phyloP scores from a whole-genome alignment of 768 basidiomycete species.

The Rhodosporidiobolus odoratus region DNA sequence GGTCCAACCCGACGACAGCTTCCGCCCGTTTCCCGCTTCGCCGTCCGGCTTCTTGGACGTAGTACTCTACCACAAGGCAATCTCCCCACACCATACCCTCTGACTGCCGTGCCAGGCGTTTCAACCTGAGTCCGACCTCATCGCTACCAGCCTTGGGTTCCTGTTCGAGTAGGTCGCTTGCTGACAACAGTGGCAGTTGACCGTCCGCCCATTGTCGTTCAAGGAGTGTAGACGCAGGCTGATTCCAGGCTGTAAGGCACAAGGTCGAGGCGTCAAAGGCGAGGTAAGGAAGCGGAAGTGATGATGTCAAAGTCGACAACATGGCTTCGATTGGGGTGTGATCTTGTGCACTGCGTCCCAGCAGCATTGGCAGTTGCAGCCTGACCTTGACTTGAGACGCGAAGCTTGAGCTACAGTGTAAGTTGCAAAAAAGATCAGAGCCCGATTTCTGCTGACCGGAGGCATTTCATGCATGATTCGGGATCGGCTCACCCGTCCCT shows the following conservation, averaged over 20 bases:
- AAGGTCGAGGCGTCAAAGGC: background rate
- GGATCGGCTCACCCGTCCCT: too few species aligned
- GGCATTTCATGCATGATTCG: too few species aligned
- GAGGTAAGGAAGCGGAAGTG: background rate
- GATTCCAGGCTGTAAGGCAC: background rate
- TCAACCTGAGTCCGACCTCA: background rate
- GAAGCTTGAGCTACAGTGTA: too few species aligned
- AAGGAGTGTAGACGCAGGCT: too few species aligned
- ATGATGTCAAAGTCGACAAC: too few species aligned
- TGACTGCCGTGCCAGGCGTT: background rate
- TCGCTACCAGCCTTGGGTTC: background rate
- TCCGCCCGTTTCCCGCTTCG: background rate
- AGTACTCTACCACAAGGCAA: conserved; percentile 2
- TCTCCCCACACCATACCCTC: conserved; percentile 4
- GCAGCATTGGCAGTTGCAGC: too few species aligned
- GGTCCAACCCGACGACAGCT: background rate
- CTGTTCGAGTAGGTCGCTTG: background rate
- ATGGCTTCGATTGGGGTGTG: too few species aligned
- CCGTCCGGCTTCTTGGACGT: background rate
- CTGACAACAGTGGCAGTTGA: background rate
- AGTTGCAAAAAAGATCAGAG: too few species aligned
- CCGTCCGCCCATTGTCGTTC: too few species aligned
- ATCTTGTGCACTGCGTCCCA: too few species aligned
- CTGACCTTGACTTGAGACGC: too few species aligned
- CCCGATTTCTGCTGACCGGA: too few species aligned